Conservation (phyloP, 2,329 filamentous ascomycete genomes). For the Trichoderma sp. region DNA sequence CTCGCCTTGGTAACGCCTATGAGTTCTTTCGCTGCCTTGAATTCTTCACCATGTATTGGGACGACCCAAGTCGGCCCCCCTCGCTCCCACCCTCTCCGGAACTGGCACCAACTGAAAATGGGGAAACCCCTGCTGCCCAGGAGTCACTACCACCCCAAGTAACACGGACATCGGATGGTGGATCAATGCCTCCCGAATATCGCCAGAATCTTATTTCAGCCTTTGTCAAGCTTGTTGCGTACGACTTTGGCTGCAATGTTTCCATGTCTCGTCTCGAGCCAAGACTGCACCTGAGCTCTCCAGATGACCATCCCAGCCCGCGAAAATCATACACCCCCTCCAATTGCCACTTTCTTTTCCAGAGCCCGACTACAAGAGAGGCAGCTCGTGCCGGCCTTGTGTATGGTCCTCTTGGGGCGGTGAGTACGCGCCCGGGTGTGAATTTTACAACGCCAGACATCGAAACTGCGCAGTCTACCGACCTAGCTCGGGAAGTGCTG, state of each 20-base stretch:
- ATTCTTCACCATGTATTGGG: slow-evolving; percentile 58
- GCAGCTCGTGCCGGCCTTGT: slow-evolving; percentile 58
- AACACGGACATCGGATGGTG: slow-evolving; percentile 48
- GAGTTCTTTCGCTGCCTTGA: slow-evolving; percentile 66
- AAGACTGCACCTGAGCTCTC: slow-evolving; percentile 53
- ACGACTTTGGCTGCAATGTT: slow-evolving; percentile 65
- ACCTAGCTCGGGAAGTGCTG: slow-evolving; percentile 60
- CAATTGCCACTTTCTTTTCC: slow-evolving; percentile 59
- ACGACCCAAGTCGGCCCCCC: slow-evolving; percentile 51
- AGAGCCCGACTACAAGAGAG: slow-evolving; percentile 58
- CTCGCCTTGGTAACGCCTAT: slow-evolving; percentile 61
- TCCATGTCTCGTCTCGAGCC: slow-evolving; percentile 57
- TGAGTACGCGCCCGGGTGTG: slow-evolving; percentile 57
- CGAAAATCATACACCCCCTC: slow-evolving; percentile 58
- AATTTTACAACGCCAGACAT: slow-evolving; percentile 45
- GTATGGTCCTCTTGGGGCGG: slow-evolving; percentile 60
- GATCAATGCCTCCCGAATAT: slow-evolving; percentile 57
- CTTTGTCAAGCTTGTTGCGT: slow-evolving; percentile 63
- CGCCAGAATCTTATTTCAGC: slow-evolving; percentile 57
- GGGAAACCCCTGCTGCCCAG: not conserved
- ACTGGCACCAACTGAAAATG: slow-evolving; percentile 26
- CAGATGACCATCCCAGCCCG: slow-evolving; percentile 30
- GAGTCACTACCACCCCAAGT: not conserved
- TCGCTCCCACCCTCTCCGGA: slow-evolving; percentile 36
- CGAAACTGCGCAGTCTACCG: slow-evolving; percentile 58